These are phyloP conservation scores for Pulveroboletus sp. DNA, from an alignment of 768 basidiomycete genomes.

Conservation along the genomic window DNA sequence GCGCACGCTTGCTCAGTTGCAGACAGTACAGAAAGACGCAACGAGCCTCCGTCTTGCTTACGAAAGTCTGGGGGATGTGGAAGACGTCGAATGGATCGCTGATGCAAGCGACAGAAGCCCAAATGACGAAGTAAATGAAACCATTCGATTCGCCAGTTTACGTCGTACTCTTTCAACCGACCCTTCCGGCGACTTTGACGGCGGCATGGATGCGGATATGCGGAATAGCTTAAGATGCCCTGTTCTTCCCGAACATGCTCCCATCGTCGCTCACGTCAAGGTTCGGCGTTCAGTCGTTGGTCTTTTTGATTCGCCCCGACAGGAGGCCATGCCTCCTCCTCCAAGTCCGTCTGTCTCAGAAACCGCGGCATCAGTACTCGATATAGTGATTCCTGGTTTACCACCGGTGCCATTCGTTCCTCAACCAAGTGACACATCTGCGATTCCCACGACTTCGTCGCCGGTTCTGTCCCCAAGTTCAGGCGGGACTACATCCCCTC, in stretches of 20 bases:
- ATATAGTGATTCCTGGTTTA: conserved; percentile 32
- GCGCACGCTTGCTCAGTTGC: conserved; percentile 55
- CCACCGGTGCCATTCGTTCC: conserved; percentile 33
- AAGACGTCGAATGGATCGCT: conserved; percentile 35
- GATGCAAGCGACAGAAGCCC: conserved; percentile 40
- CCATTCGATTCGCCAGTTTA: conserved; percentile 29
- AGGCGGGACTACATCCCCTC: conserved; percentile 6
- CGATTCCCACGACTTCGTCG: conserved; percentile 14
- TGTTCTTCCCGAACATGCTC: conserved; percentile 13
- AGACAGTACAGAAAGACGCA: conserved; percentile 68
- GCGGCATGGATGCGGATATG: conserved; percentile 19
- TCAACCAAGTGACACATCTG: conserved; percentile 26
- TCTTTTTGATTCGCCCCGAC: conserved; percentile 45
- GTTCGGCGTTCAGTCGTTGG: conserved; percentile 56
- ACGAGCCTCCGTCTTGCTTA: conserved; percentile 67
- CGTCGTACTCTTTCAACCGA: conserved; percentile 24
- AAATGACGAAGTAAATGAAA: conserved; percentile 29
- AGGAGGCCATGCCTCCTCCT: conserved; percentile 6
- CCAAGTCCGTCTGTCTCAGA: conserved; percentile 12
- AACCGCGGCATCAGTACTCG: conserved; percentile 21
- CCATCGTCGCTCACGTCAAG: conserved; percentile 25
- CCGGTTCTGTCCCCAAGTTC: conserved; percentile 8
- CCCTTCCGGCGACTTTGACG: conserved; percentile 16
- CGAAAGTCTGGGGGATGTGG: conserved; percentile 57
- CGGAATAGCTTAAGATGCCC: conserved; percentile 23